Conservation (phyloP, 164 flowering plant species). For the Liquidambar formosana region DNA sequence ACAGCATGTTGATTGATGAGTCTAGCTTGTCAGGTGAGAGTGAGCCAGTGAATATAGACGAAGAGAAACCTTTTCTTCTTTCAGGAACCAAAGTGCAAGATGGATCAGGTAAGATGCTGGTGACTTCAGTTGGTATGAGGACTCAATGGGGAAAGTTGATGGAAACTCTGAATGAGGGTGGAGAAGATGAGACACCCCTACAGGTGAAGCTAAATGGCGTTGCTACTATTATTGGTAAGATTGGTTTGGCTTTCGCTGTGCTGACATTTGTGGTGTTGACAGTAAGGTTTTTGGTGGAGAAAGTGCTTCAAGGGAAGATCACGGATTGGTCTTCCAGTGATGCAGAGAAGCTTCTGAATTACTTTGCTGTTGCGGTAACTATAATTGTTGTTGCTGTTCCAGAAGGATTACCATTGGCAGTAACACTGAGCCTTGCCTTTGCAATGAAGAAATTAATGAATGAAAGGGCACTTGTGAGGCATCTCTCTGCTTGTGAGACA, state of each 20-base stretch:
- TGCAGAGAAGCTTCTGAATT: slow-evolving; percentile 32
- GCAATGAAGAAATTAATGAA: slow-evolving; percentile 47
- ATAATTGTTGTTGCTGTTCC: slow-evolving; percentile 51
- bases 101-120: slow-evolving; percentile 55
- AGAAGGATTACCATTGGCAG: slow-evolving; percentile 44
- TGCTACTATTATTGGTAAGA: slow-evolving; percentile 62
- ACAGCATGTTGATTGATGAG: slow-evolving; percentile 41
- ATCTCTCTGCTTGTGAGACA: slow-evolving; percentile 48
- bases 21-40: slow-evolving; percentile 57
- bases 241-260: slow-evolving; percentile 54
- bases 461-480: slow-evolving; percentile 43
- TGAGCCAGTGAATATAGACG: slow-evolving; percentile 35
- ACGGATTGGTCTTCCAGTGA: slow-evolving; percentile 38
- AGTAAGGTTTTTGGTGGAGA: slow-evolving; percentile 31
- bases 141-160: slow-evolving; percentile 63
- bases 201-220: slow-evolving; percentile 69
- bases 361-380: slow-evolving; percentile 41
- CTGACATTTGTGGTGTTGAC: slow-evolving; percentile 50
- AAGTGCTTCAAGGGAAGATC: slow-evolving; percentile 25
- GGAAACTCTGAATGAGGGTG: slow-evolving; percentile 49
- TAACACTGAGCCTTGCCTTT: slow-evolving; percentile 48
- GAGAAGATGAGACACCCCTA: slow-evolving; percentile 60
- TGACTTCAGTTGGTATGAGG: slow-evolving; percentile 57
- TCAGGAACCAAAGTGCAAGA: slow-evolving; percentile 57
- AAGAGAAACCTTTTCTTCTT: slow-evolving; percentile 40